phyloP scores from a whole-genome alignment of 345 rosid species.

The Adansonia digitata region DNA sequence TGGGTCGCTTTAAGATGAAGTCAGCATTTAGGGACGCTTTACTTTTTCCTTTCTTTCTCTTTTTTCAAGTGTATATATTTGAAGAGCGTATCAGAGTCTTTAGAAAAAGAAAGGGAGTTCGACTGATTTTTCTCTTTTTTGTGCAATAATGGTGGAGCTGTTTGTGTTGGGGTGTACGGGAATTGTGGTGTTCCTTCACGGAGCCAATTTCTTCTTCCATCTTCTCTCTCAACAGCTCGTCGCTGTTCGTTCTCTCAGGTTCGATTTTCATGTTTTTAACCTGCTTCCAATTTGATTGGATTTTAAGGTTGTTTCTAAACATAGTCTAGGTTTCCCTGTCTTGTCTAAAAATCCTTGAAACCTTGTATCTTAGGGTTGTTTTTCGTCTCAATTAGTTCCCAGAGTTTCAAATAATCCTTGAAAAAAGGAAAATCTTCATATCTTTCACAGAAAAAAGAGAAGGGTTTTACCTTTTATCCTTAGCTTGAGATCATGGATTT shows the following conservation, averaged over 20 bases:
- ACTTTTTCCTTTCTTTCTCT: too few relatives aligned
- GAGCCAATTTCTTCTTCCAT: constrained; percentile 60
- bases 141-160: constrained; percentile 53
- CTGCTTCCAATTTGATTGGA: background rate
- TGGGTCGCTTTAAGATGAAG: background rate
- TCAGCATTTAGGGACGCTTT: background rate
- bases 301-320: background rate
- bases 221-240: constrained; percentile 42
- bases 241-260: constrained; percentile 56
- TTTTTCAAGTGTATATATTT: too few relatives aligned
- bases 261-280: too few relatives aligned
- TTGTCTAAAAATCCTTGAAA: background rate
- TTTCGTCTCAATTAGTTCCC: too few relatives aligned
- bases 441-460: too few relatives aligned
- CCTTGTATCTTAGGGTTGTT: background rate
- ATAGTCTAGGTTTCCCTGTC: background rate
- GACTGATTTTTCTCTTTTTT: too few relatives aligned
- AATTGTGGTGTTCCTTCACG: constrained; percentile 56
- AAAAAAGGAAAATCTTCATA: too few relatives aligned
- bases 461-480: too few relatives aligned
- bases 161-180: constrained; percentile 52
- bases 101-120: too few relatives aligned
- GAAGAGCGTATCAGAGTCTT: too few relatives aligned
- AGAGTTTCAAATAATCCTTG: too few relatives aligned
- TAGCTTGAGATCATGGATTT: too few relatives aligned